Base-by-base conservation (phyloP, 192 early-diverging fungal genomes). In the Coemansia umbellata region DNA sequence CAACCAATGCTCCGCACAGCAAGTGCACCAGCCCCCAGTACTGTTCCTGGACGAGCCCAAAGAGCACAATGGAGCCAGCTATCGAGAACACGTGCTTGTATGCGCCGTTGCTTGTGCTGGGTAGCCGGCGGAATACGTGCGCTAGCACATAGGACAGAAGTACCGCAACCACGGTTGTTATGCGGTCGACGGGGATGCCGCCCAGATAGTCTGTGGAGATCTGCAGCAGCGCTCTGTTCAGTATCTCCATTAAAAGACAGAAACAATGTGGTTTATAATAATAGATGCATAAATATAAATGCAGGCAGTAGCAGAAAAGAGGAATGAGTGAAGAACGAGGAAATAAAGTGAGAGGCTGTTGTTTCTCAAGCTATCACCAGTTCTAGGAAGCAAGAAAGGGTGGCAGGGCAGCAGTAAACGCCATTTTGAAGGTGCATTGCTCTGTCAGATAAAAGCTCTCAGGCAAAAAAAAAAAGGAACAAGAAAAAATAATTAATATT, bases 81-180 rank as follows among this genome's bases (percentile, higher is more conserved):
- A 90, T 78, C 2, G 83, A 83, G 48, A 74, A 85, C 10, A 77
- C 23, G 59, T 90, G 87, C 42, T 82, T 49, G 33, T 35, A 43
- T 3, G 79, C 37, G 64, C 22, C 28, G 54, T 60, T 23, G 61
- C 64, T 42, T 43, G 75, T 50, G 32, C 51, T 40, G 1, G 86
- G 85, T n/a, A 88, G 53, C 21, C 50, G 65, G n/a, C 72, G 69
- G 64, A 80, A 87, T 6, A 74, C 41, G 37, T 78, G 55, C 5
- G 83, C 84, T 17, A 82, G 56, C 0, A 71, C 80, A 59, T 87
- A 86, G 19, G 80, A 64, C 11, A 81, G 56, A 11, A 88, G 47
- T 18, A 87, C 64, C 14, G 74, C 70, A 8, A 75, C 58, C 4
- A 82, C 61, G 13, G 82, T 66, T 17, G 78, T 75, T 15, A 90